Percentiles rank a stretch among this genome's conserved stretches.
phyloP scores from a whole-genome alignment of 2,329 filamentous ascomycete species.

The Aspergillus proliferans region DNA sequence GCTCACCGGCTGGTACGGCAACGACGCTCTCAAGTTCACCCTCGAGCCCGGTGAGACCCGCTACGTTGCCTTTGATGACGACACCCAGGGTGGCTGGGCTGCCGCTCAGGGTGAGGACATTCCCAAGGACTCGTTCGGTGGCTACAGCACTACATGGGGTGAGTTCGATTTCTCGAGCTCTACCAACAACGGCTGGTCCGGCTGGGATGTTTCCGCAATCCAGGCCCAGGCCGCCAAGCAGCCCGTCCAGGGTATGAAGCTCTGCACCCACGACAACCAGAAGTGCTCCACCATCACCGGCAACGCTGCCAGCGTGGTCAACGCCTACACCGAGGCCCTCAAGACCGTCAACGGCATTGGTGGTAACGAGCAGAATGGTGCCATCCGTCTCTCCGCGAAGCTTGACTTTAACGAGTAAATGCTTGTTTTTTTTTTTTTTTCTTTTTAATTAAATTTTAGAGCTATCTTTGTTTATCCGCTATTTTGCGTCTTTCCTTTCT shows the following conservation, averaged over 20 bases:
- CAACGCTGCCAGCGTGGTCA: conserved; percentile 15
- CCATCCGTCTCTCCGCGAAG: conserved; percentile 26
- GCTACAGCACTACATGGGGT: conserved; percentile 36
- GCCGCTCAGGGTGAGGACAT: conserved; percentile 21
- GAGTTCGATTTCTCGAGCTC: conserved; percentile 33
- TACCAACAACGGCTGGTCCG: conserved; percentile 27
- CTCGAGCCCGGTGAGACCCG: conserved; percentile 24
- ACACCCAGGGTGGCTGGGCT: conserved; percentile 34
- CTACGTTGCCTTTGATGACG: conserved; percentile 33
- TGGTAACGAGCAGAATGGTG: conserved; percentile 17
- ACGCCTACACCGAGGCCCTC: conserved; percentile 29
- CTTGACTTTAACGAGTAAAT: conserved; percentile 22
- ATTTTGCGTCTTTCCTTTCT: background rate
- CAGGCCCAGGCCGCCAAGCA: conserved; percentile 22
- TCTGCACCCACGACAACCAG: conserved; percentile 22
- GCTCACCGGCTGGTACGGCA: conserved; percentile 30
- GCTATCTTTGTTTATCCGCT: background rate
- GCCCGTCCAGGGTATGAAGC: conserved; percentile 32
- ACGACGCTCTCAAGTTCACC: conserved; percentile 28
- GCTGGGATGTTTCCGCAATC: conserved; percentile 39
- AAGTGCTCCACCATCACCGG: conserved; percentile 28
- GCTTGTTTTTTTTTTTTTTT: background rate
- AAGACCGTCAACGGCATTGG: conserved; percentile 25
- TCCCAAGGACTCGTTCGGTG: conserved; percentile 22
- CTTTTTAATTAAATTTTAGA: no score